Percentiles rank a stretch among this genome's conserved stretches.
Conservation (phyloP, 2,329 filamentous ascomycete genomes). For the Parastagonospora nodorum region DNA sequence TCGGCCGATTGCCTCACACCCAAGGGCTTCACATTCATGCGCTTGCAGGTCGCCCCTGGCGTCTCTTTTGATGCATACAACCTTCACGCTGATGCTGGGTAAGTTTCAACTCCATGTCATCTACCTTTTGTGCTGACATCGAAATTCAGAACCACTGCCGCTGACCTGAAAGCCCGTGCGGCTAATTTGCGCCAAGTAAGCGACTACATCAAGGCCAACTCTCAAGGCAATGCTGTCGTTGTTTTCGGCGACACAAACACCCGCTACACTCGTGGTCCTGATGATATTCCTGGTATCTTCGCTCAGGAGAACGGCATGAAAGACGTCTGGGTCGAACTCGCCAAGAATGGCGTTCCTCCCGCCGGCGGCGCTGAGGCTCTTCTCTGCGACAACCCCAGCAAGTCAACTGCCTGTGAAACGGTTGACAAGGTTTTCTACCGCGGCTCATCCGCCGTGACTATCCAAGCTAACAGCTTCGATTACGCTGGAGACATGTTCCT, state of each 20-base stretch:
- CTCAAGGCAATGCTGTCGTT: slow-evolving; percentile 64
- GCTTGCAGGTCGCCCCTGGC: slow-evolving; percentile 57
- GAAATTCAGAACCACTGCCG: slow-evolving; percentile 48
- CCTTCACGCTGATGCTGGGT: slow-evolving; percentile 68
- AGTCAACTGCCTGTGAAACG: slow-evolving; percentile 62
- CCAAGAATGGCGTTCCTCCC: slow-evolving; percentile 33
- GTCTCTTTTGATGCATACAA: slow-evolving; percentile 70
- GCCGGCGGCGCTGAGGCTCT: slow-evolving; percentile 31
- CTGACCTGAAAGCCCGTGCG: slow-evolving; percentile 61
- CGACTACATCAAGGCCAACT: slow-evolving; percentile 61
- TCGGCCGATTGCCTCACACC: slow-evolving; percentile 68
- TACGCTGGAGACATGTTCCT: slow-evolving; percentile 65
- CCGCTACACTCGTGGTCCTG: slow-evolving; percentile 61
- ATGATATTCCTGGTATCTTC: slow-evolving; percentile 60
- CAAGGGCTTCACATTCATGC: slow-evolving; percentile 73
- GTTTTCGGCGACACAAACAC: slow-evolving; percentile 70
- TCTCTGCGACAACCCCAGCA: slow-evolving; percentile 63
- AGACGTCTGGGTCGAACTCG: slow-evolving; percentile 65
- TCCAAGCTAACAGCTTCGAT: slow-evolving; percentile 57
- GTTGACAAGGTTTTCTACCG: slow-evolving; percentile 72
- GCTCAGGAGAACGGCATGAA: slow-evolving; percentile 57
- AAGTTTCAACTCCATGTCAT: slow-evolving; percentile 2
- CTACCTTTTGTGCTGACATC: neutral
- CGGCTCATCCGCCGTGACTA: slow-evolving; percentile 52
- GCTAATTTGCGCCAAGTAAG: slow-evolving; percentile 65